These are phyloP conservation scores for Populus hybrid DNA, from an alignment of 441 rosid genomes.

Conservation along the genomic window DNA sequence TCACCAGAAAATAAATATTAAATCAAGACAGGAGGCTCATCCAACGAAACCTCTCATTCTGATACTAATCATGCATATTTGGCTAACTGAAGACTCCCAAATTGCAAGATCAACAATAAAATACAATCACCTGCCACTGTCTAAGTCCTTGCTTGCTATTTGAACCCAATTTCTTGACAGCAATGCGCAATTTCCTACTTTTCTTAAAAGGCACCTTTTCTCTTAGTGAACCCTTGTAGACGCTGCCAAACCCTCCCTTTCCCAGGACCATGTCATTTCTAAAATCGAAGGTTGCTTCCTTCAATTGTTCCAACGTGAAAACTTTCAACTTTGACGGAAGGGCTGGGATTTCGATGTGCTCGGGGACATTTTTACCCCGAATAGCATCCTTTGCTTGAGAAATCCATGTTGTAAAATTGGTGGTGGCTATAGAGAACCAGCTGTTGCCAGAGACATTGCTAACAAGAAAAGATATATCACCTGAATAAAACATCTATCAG, in stretches of 20 bases:
- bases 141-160: neutral
- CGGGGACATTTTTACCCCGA: neutral
- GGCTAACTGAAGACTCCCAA: neutral
- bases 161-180: neutral
- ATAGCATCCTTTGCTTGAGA: neutral
- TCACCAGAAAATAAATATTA: too few relatives aligned
- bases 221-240: too few relatives aligned
- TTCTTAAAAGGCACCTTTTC: too few relatives aligned
- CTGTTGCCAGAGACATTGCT: constrained; percentile 58
- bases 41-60: neutral
- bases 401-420: neutral
- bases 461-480: constrained; percentile 6
- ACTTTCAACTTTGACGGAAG: constrained; percentile 49
- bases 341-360: neutral
- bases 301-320: constrained; percentile 57
- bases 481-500: neutral
- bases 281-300: constrained; percentile 55
- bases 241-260: too few relatives aligned
- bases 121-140: neutral
- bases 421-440: constrained; percentile 44
- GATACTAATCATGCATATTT: neutral
- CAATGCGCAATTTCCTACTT: too few relatives aligned
- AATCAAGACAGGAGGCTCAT: neutral
- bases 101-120: neutral
- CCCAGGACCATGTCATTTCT: constrained; percentile 9